A percentile compares a stretch with the other conserved stretches of the same genome.
Conservation (phyloP, 257 asterid species). For the Gardenia jasminoides region DNA sequence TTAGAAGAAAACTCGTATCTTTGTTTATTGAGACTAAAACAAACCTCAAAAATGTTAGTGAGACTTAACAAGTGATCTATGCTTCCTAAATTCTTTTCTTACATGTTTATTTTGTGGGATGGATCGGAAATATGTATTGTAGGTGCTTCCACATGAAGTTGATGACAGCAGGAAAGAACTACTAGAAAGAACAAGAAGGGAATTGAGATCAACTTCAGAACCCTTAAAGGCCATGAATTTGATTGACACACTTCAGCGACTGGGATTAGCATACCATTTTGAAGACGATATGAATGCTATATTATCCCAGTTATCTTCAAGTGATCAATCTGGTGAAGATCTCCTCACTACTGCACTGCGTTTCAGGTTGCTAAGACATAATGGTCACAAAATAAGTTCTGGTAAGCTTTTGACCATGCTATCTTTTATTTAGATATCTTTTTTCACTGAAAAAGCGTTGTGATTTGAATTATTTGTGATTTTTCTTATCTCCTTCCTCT, state of each 20-base stretch:
- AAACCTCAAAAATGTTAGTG: too few relatives aligned
- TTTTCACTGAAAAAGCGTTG: neutral
- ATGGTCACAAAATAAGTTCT: slow-evolving; percentile 37
- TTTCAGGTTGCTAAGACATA: slow-evolving; percentile 61
- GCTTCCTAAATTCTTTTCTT: neutral
- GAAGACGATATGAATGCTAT: slow-evolving; percentile 39
- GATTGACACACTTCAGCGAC: slow-evolving; percentile 51
- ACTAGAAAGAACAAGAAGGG: slow-evolving; percentile 27
- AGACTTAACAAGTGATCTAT: neutral
- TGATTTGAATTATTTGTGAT: too few relatives aligned
- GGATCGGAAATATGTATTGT: neutral
- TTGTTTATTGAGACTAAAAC: too few relatives aligned
- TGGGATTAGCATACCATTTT: slow-evolving; percentile 54
- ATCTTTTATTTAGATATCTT: neutral
- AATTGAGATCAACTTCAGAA: slow-evolving; percentile 18
- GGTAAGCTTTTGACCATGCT: slow-evolving; percentile 22
- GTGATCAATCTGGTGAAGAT: slow-evolving; percentile 21
- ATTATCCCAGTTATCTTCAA: slow-evolving; percentile 20
- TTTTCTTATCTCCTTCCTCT: too few relatives aligned
- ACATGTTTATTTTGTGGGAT: neutral
- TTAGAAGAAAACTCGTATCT: too few relatives aligned
- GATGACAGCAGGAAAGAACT: slow-evolving; percentile 44
- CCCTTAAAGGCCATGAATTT: slow-evolving; percentile 36
- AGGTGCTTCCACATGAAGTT: slow-evolving; percentile 40
- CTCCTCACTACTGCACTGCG: slow-evolving; percentile 49